These are phyloP conservation scores for Yarrowia osloensis DNA, from an alignment of 805 yeast species.

Conservation along the genomic window DNA sequence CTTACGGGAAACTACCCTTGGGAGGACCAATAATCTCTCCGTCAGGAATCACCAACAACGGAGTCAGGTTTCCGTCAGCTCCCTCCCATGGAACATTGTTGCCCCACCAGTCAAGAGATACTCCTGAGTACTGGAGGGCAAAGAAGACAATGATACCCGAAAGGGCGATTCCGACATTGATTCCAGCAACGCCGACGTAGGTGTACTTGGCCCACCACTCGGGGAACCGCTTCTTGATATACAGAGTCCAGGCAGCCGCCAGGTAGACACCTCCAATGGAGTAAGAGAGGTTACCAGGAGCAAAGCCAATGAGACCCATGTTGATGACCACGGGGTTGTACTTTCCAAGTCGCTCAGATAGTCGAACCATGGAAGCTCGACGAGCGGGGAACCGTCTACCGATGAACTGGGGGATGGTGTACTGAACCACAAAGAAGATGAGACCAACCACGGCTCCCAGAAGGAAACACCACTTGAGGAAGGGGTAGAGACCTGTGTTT, in stretches of 20 bases:
- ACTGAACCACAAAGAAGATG: not conserved
- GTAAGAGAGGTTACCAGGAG: not conserved
- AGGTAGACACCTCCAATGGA: slow-evolving; percentile 47
- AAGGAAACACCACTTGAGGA: slow-evolving; percentile 35
- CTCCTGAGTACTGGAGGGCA: slow-evolving; percentile 44
- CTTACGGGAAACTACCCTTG: slow-evolving; percentile 37
- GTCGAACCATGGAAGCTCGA: slow-evolving; percentile 33
- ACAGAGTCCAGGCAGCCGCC: slow-evolving; percentile 46
- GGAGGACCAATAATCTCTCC: slow-evolving; percentile 29
- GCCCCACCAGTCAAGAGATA: slow-evolving; percentile 53
- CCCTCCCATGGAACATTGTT: slow-evolving; percentile 38
- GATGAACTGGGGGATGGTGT: slow-evolving; percentile 1
- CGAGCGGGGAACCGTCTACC: not conserved
- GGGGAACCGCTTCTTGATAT: slow-evolving; percentile 49
- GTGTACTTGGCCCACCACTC: slow-evolving; percentile 50
- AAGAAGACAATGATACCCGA: slow-evolving; percentile 51
- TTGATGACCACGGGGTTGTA: slow-evolving; percentile 21
- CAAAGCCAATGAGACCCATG: not conserved
- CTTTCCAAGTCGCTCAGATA: slow-evolving; percentile 17
- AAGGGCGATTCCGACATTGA: slow-evolving; percentile 54
- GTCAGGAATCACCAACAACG: not conserved
- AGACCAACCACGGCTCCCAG: slow-evolving; percentile 39
- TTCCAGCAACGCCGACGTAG: slow-evolving; percentile 52
- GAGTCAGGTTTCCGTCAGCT: not conserved
- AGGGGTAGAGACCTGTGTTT: slow-evolving; percentile 34